Conservation (phyloP, 345 rosid species). For the Turnera subulata region DNA sequence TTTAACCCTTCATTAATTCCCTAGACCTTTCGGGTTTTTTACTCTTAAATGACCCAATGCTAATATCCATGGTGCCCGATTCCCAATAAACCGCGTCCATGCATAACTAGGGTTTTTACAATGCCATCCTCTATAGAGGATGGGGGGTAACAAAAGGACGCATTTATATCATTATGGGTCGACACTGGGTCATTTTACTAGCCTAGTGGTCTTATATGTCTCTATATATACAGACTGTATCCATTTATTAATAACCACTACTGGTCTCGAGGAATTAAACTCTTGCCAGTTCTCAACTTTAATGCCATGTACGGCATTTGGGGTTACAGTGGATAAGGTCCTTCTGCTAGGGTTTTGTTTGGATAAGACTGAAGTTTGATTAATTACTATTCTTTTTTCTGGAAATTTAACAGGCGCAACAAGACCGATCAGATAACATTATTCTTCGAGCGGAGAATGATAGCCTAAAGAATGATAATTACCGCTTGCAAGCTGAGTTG, state of each 20-base stretch:
- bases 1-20: neutral
- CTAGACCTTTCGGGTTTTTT: neutral
- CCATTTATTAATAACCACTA: constrained; percentile 8
- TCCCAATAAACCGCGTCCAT: constrained; percentile 33
- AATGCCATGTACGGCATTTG: constrained; percentile 17
- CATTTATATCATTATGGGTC: constrained; percentile 27
- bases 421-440: constrained; percentile 73
- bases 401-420: constrained; percentile 64
- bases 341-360: neutral
- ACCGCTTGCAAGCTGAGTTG: constrained; percentile 67
- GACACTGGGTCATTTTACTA: constrained; percentile 5
- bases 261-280: constrained; percentile 14
- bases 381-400: neutral
- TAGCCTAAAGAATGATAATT: constrained; percentile 62
- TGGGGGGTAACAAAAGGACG: constrained; percentile 11
- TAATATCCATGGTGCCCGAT: constrained; percentile 7
- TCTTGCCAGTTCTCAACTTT: constrained; percentile 25
- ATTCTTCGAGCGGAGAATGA: constrained; percentile 83
- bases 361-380: neutral
- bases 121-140: constrained; percentile 18
- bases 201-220: constrained; percentile 7
- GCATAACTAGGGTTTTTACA: neutral
- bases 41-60: too few species aligned
- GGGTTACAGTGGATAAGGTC: constrained; percentile 1
- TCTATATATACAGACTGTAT: constrained; percentile 12